Evolutionary conservation across 164 flowering plant genomes (phyloP).

Genomic region (Aristolochia fimbriata): DNA sequence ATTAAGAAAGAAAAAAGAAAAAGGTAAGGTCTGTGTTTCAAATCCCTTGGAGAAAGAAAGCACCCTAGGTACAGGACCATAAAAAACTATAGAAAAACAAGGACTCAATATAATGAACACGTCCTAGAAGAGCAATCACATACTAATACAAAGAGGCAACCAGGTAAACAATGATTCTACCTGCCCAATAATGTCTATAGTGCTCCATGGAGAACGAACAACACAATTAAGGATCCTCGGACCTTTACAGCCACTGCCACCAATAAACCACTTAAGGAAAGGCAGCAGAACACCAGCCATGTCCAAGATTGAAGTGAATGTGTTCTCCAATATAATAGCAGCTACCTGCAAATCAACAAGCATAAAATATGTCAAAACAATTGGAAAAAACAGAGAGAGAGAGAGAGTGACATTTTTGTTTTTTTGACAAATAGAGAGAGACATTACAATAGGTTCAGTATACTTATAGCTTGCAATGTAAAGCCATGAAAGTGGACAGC

Average conservation of each 20-base stretch:
- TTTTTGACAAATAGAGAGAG: too few species aligned
- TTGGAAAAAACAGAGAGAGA: neutral
- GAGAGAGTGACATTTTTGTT: too few species aligned
- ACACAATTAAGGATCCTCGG: slow-evolving; percentile 66
- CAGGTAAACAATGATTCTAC: slow-evolving; percentile 23
- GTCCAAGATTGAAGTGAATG: slow-evolving; percentile 96
- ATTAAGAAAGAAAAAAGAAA: too few species aligned
- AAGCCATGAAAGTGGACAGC: too few species aligned
- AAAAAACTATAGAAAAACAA: too few species aligned
- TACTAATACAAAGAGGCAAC: neutral
- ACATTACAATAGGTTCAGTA: too few species aligned
- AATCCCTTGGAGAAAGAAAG: too few species aligned
- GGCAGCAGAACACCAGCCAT: slow-evolving; percentile 96
- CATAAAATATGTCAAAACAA: neutral
- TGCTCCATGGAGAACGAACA: slow-evolving; percentile 96
- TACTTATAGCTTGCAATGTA: too few species aligned
- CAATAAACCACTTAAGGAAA: slow-evolving; percentile 87
- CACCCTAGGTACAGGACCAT: too few species aligned
- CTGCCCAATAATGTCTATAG: slow-evolving; percentile 77
- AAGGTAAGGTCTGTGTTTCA: too few species aligned
- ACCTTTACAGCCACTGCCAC: slow-evolving; percentile 69
- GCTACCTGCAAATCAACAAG: slow-evolving; percentile 38
- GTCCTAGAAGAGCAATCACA: too few species aligned
- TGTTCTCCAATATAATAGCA: slow-evolving; percentile 84
- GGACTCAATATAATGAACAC: too few species aligned